Conservation (phyloP, 345 rosid species). For the Rhodamnia rubescens region DNA sequence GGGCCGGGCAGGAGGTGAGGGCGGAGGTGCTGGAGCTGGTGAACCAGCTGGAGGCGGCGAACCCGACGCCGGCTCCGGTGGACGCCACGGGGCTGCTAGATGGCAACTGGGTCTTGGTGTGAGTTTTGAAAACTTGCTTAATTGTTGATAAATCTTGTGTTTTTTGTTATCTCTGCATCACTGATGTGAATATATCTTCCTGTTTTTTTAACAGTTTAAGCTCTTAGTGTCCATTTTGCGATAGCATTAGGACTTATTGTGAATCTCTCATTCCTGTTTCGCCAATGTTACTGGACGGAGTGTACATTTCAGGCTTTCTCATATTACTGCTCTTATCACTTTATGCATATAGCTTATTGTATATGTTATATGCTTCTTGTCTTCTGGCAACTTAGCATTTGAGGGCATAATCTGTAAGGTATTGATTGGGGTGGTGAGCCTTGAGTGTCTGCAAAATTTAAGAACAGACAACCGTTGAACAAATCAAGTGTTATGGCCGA, state of each 20-base stretch:
- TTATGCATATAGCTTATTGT: not conserved
- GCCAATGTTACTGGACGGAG: not conserved
- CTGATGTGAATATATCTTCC: not conserved
- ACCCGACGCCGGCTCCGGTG: conserved; percentile 62
- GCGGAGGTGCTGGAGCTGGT: conserved; percentile 88
- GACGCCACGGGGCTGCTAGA: conserved; percentile 59
- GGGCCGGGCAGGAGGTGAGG: conserved; percentile 55
- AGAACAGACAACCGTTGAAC: not conserved
- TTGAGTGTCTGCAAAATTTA: not conserved
- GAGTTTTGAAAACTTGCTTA: conserved; percentile 14
- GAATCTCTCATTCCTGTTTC: not conserved
- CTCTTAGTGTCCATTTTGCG: not conserved
- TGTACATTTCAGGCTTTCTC: not conserved
- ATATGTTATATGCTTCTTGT: not conserved
- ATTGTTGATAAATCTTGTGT: not conserved
- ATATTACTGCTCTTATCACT: not conserved
- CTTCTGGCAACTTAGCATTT: not conserved
- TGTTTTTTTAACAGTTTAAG: not conserved
- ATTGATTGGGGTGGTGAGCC: not conserved
- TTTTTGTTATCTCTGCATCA: not conserved
- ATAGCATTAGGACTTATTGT: not conserved
- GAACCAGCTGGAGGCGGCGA: conserved; percentile 70
- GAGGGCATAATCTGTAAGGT: not conserved
- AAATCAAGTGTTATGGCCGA: not conserved
- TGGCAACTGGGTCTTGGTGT: conserved; percentile 92